phyloP scores from a whole-genome alignment of 2,329 filamentous ascomycete species.

The Parastagonospora nodorum region DNA sequence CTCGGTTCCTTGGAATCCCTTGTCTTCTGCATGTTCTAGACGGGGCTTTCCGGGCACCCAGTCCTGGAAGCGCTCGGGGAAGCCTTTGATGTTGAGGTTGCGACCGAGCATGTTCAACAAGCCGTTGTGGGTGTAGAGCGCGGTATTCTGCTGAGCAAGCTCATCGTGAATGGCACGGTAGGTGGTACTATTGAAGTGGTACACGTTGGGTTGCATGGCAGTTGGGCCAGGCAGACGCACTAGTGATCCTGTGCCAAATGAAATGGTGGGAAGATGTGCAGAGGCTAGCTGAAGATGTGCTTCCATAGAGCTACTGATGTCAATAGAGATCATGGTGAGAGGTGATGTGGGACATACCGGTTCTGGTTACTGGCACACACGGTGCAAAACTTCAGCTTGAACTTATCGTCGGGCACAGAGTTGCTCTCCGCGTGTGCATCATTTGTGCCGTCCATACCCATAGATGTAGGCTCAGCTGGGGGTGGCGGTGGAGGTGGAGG shows the following conservation, averaged over 20 bases:
- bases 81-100: slow-evolving; percentile 91
- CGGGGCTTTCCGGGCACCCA: slow-evolving; percentile 89
- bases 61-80: slow-evolving; percentile 96
- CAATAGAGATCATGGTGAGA: slow-evolving; percentile 6
- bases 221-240: slow-evolving; percentile 91
- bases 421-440: slow-evolving; percentile 32
- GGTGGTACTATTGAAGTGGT: slow-evolving; percentile 95
- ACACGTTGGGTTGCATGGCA: slow-evolving; percentile 93
- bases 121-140: slow-evolving; percentile 89
- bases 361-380: slow-evolving; percentile 99
- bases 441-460: slow-evolving; percentile 36
- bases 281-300: slow-evolving; percentile 91
- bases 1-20: slow-evolving; percentile 80
- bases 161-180: slow-evolving; percentile 96
- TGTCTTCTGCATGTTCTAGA: slow-evolving; percentile 70
- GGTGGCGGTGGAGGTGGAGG: slow-evolving; percentile 57
- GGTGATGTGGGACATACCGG: slow-evolving; percentile 62
- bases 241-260: slow-evolving; percentile 93
- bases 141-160: slow-evolving; percentile 80
- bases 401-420: slow-evolving; percentile 57
- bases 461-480: slow-evolving; percentile 44
- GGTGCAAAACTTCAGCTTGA: slow-evolving; percentile 94
- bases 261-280: slow-evolving; percentile 89
- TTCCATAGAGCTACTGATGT: slow-evolving; percentile 80
- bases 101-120: slow-evolving; percentile 94